Evolutionary conservation across 1,139 yeast species (phyloP).

Genomic region (Scheffersomyces titani): DNA sequence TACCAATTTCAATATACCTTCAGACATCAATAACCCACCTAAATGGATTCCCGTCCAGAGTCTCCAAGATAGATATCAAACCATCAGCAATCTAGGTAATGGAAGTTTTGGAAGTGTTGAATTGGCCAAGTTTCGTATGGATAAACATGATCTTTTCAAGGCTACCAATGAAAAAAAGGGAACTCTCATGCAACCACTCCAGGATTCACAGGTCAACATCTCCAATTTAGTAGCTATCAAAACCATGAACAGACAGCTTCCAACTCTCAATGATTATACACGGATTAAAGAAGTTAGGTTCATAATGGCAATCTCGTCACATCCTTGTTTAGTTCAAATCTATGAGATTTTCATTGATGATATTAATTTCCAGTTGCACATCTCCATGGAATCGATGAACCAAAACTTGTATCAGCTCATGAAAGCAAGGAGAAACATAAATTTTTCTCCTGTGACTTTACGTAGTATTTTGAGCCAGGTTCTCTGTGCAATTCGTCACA

Average conservation of each 20-base stretch:
- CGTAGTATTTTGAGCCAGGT: conserved; percentile 71
- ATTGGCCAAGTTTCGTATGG: conserved; percentile 49
- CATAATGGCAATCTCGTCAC: conserved; percentile 69
- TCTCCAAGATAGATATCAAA: conserved; percentile 46
- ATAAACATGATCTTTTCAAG: conserved; percentile 8
- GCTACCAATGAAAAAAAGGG: conserved; percentile 22
- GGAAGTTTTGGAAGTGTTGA: conserved; percentile 81
- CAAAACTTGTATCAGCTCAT: conserved; percentile 77
- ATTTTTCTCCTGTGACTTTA: conserved; percentile 59
- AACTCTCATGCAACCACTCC: conserved; percentile 54
- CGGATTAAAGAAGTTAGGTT: conserved; percentile 75
- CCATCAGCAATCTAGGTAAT: conserved; percentile 59
- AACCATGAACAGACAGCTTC: conserved; percentile 62
- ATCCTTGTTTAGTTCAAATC: conserved; percentile 69
- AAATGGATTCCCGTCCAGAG: conserved; percentile 39
- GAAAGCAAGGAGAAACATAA: conserved; percentile 51
- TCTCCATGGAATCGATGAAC: conserved; percentile 88
- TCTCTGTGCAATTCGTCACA: conserved; percentile 75
- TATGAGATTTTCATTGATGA: conserved; percentile 79
- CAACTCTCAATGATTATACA: conserved; percentile 55
- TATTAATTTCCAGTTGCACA: conserved; percentile 58
- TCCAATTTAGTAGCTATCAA: conserved; percentile 74
- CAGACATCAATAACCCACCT: conserved; percentile 21
- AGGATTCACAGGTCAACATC: conserved; percentile 18
- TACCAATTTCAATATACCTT: conserved; percentile 4